A percentile compares a stretch with the other conserved stretches of the same genome.
Evolutionary conservation across 2,329 filamentous ascomycete genomes (phyloP).

Genomic region (Alternaria burnsii): DNA sequence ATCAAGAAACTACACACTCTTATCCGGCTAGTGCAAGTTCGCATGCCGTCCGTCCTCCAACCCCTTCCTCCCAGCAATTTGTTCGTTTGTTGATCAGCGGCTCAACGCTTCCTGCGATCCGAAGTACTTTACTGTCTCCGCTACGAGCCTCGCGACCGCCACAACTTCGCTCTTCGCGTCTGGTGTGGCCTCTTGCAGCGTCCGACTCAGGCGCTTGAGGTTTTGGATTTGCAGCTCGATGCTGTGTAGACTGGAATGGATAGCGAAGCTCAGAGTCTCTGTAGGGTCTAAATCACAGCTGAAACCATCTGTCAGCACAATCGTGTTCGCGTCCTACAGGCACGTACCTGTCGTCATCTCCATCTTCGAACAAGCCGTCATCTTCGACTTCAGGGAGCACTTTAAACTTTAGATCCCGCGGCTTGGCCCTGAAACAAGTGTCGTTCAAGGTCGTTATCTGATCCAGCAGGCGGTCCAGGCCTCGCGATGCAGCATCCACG

Average conservation of each 20-base stretch:
- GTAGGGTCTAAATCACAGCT: slow-evolving; percentile 25
- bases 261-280: slow-evolving; percentile 29
- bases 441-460: slow-evolving; percentile 20
- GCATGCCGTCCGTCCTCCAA: slow-evolving; percentile 27
- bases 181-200: slow-evolving; percentile 36
- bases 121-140: slow-evolving; percentile 32
- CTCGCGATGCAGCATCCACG: slow-evolving; percentile 26
- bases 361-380: slow-evolving; percentile 18
- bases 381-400: slow-evolving; percentile 17
- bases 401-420: slow-evolving; percentile 33
- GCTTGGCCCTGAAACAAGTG: slow-evolving; percentile 27
- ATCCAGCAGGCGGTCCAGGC: slow-evolving; percentile 25
- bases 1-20: neutral
- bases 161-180: slow-evolving; percentile 29
- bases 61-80: slow-evolving; percentile 28
- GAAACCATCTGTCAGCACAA: neutral
- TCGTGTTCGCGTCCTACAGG: slow-evolving; percentile 4
- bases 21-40: neutral
- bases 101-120: slow-evolving; percentile 29
- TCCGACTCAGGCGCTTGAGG: slow-evolving; percentile 33
- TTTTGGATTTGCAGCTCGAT: slow-evolving; percentile 34
- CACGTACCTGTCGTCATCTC: slow-evolving; percentile 14
- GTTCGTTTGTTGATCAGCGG: slow-evolving; percentile 23
- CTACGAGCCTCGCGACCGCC: slow-evolving; percentile 24
- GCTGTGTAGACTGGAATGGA: slow-evolving; percentile 32